Evolutionary conservation across 768 basidiomycete species (phyloP).

Genomic region (Sistotremastrum niveocremeum): DNA sequence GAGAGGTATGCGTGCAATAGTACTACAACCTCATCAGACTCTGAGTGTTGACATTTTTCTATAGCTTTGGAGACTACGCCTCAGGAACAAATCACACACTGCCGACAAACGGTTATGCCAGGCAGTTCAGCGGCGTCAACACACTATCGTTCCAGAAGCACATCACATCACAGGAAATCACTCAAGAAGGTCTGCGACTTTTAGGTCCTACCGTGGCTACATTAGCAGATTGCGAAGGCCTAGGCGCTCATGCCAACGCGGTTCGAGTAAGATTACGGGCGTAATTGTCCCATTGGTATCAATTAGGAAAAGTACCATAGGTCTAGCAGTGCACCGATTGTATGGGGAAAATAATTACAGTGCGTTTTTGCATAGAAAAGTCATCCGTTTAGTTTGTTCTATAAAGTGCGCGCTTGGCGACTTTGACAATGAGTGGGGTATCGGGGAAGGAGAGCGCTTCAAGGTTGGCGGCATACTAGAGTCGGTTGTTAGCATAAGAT

Average conservation of each 20-base stretch:
- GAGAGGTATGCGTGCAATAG: constrained; percentile 51
- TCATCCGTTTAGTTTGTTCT: constrained; percentile 51
- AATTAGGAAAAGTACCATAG: neutral
- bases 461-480: constrained; percentile 78
- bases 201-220: constrained; percentile 84
- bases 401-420: constrained; percentile 87
- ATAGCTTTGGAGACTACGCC: constrained; percentile 94
- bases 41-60: constrained; percentile 1
- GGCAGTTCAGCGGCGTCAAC: constrained; percentile 97
- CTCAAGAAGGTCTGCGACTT: constrained; percentile 53
- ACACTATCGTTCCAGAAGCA: constrained; percentile 97
- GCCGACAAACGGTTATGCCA: constrained; percentile 91
- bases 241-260: constrained; percentile 92
- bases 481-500: constrained; percentile 3
- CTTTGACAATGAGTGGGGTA: constrained; percentile 81
- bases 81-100: constrained; percentile 98
- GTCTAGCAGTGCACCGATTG: neutral
- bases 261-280: constrained; percentile 64
- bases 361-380: neutral
- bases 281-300: neutral
- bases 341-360: neutral
- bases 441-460: constrained; percentile 92
- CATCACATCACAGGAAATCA: constrained; percentile 93
- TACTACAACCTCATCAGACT: neutral
- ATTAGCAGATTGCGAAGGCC: constrained; percentile 87